These are phyloP conservation scores for Apiospora kogelbergensis DNA, from an alignment of 2,329 filamentous ascomycete species.

Conservation along the genomic window DNA sequence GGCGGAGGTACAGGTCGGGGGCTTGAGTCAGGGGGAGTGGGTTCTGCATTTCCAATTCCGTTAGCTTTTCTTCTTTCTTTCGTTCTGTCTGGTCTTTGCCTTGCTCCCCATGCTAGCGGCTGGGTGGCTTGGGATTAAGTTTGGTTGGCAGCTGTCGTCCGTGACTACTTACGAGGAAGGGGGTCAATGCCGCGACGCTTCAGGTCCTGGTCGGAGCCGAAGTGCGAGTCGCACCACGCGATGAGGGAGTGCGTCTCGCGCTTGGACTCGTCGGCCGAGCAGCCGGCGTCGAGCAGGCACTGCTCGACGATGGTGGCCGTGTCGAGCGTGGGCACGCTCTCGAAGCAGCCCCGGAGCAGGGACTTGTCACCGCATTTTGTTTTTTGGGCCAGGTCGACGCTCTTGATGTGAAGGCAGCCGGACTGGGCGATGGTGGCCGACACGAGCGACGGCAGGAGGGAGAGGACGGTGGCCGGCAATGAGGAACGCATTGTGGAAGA, in stretches of 20 bases:
- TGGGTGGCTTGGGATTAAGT: background rate
- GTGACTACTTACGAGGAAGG: background rate
- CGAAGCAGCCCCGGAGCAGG: constrained; percentile 44
- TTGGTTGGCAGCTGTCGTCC: background rate
- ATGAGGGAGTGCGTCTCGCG: constrained; percentile 35
- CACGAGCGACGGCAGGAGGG: constrained; percentile 16
- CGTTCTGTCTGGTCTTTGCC: background rate
- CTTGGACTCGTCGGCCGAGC: constrained; percentile 33
- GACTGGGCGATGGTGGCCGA: constrained; percentile 33
- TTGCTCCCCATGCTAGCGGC: no score
- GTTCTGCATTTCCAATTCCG: background rate
- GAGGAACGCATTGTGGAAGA: constrained; percentile 15
- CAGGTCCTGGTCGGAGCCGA: background rate
- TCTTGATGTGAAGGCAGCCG: constrained; percentile 33
- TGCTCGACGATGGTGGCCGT: constrained; percentile 33
- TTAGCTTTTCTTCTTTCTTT: background rate
- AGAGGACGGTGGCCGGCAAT: constrained; percentile 9
- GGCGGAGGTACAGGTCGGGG: constrained; percentile 5
- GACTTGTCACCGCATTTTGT: constrained; percentile 45
- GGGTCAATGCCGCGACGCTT: constrained; percentile 7
- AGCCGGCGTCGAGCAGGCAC: constrained; percentile 38
- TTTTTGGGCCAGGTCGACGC: constrained; percentile 37
- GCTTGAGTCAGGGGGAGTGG: background rate
- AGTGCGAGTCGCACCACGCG: constrained; percentile 28
- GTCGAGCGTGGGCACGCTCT: constrained; percentile 11